phyloP scores from a whole-genome alignment of 2,329 filamentous ascomycete species.

The Canariomyces notabilis region DNA sequence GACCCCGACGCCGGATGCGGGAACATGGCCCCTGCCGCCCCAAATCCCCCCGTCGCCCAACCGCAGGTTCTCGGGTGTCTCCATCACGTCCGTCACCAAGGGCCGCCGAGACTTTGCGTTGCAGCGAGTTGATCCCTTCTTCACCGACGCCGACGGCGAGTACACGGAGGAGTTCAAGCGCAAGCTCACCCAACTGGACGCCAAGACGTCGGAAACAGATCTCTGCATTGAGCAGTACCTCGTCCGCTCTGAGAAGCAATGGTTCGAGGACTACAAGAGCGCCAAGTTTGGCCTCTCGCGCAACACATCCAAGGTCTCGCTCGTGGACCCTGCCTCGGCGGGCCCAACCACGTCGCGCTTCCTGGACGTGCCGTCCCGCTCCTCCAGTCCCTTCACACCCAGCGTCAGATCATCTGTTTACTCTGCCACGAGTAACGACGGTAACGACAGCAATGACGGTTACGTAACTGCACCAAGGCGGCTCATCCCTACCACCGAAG shows the following conservation, averaged over 20 bases:
- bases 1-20: slow-evolving; percentile 1
- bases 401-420: slow-evolving; percentile 15
- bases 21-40: slow-evolving; percentile 11
- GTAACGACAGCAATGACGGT: background rate
- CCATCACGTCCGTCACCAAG: slow-evolving; percentile 52
- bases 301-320: slow-evolving; percentile 21
- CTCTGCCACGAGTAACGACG: slow-evolving; percentile 7
- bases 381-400: slow-evolving; percentile 11
- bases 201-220: slow-evolving; percentile 51
- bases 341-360: slow-evolving; percentile 5
- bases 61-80: slow-evolving; percentile 43
- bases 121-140: slow-evolving; percentile 62
- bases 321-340: slow-evolving; percentile 11
- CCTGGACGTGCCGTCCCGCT: slow-evolving; percentile 9
- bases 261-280: slow-evolving; percentile 54
- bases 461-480: background rate
- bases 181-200: slow-evolving; percentile 47
- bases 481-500: slow-evolving; percentile 10
- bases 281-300: slow-evolving; percentile 48
- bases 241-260: slow-evolving; percentile 59
- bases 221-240: slow-evolving; percentile 62
- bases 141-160: slow-evolving; percentile 57
- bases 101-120: slow-evolving; percentile 57
- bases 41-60: slow-evolving; percentile 6
- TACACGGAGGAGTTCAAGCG: slow-evolving; percentile 55